Evolutionary conservation across 2,329 filamentous ascomycete genomes (phyloP), one percentile per base, ranked within the genome.

Genomic region (Pseudogymnoascus sp.): DNA sequence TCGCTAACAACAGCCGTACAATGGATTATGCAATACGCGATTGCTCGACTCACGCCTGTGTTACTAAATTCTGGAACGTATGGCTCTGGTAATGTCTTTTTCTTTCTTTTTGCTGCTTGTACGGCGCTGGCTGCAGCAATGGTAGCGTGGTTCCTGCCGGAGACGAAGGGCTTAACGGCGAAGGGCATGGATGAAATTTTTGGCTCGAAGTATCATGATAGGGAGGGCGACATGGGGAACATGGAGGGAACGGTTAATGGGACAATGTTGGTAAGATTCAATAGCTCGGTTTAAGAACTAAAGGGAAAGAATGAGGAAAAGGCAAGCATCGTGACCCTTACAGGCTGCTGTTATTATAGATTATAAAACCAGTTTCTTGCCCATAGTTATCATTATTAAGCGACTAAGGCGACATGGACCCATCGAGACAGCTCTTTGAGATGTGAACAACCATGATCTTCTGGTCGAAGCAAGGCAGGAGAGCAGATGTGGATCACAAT

Each of bases 101-200:
- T 67, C 62, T 68, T 68, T 61, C 67, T 69, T 54, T 91, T 90
- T 72, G 88, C 87, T 0, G 84, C 77, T 0, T 90, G 86, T 69
- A 86, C 88, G 65, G 75, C 87, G 25, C 74, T 82, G 0, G 86
- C 81, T 1, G 81, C 83, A 0, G 64, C 83, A 0, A 72, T 89
- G 11, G 86, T 91, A 28, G 91, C 86, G 75, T 88, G 91, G 73
- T 89, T 90, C 69, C 81, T 91, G 50, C 83, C 88, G 60, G 88
- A 92, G 71, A 86, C 83, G 47, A 85, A 88, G 68, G 88, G 87
- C 43, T 80, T 87, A 6, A 87, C 84, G 0, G 79, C 92, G 2
- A 89, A 92, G 74, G 87, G 91, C 71, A 88, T 92, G 63, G 89
- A 92, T 62, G 63, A 62, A 14, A 50, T 68, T 30, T 69, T 69